Evolutionary conservation across 2,329 filamentous ascomycete species (phyloP), one percentile per base, ranked within the genome.

Genomic region (Fusarium sp.): DNA sequence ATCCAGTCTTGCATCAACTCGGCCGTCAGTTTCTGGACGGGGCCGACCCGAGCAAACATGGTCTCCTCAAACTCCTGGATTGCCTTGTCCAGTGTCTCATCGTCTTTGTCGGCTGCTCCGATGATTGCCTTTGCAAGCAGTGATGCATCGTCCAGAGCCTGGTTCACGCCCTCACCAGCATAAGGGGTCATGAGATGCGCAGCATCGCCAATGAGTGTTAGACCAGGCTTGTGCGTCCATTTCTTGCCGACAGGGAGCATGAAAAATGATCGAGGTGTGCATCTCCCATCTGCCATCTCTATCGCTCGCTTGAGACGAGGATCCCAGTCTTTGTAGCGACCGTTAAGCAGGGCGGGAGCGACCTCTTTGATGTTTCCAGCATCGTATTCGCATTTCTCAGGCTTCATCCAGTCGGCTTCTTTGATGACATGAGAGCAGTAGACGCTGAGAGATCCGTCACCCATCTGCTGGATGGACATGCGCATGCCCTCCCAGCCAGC

Each of bases 181-280:
- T 84, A 87, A 0, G 85, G 85, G 1, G 83, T 83, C 85, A 88
- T 87, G 20, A 88, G 71, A 74, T 90, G 87, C 7, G 87, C 87
- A 1, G 87, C 85, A 69, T 90, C 87, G 5, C 88, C 88, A 25
- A 89, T 79, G 13, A 88, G 72, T 0, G 87, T 88, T 4, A 85
- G 72, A 0, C 86, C 85, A 6, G 77, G 73, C 16, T 77, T 78
- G 51, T 83, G 80, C 40, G 79, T 64, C 86, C 86, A 89, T 2
- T 70, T 74, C 49, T 80, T 74, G 2, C 83, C 83, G 2, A 84
- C 74, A 0, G 87, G 86, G 9, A 90, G 80, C 73, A 83, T 82
- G 72, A 85, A 88, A 1, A 90, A 77, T 1, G 81, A 81, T 62
- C 83, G 77, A 2, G 80, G 77, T 0, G 77, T 75, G 61, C 81